Conservation (phyloP, 768 basidiomycete species). For the Serendipita vermifera region DNA sequence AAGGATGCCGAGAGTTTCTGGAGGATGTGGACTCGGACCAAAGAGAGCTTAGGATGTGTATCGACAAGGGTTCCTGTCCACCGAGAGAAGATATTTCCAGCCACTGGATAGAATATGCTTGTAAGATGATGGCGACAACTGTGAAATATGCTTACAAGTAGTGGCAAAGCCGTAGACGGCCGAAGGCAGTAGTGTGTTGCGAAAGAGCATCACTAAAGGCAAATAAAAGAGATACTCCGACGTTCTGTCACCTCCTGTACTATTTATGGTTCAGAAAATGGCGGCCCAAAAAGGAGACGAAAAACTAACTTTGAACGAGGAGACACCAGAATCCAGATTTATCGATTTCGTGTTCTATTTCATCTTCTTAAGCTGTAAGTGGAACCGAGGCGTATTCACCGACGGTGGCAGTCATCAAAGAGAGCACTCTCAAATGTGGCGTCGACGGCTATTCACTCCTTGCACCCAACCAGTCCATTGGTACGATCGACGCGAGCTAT, state of each 20-base stretch:
- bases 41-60: slow-evolving; percentile 23
- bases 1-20: slow-evolving; percentile 29
- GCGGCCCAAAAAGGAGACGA: background rate
- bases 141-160: slow-evolving; percentile 18
- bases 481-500: too few relatives aligned
- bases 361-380: too few relatives aligned
- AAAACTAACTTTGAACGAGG: slow-evolving; percentile 7
- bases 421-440: too few relatives aligned
- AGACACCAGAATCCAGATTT: slow-evolving; percentile 12
- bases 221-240: slow-evolving; percentile 34
- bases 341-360: slow-evolving; percentile 11
- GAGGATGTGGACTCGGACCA: slow-evolving; percentile 29
- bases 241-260: slow-evolving; percentile 25
- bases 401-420: too few relatives aligned
- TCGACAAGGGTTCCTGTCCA: slow-evolving; percentile 35
- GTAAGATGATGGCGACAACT: background rate
- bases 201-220: slow-evolving; percentile 31
- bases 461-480: too few relatives aligned
- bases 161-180: slow-evolving; percentile 36
- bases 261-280: background rate
- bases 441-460: too few relatives aligned
- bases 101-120: slow-evolving; percentile 6
- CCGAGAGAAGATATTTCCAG: slow-evolving; percentile 30
- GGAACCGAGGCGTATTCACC: too few relatives aligned
- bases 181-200: slow-evolving; percentile 33